Evolutionary conservation across 768 basidiomycete species (phyloP).

Genomic region (Pluteus cervinus): DNA sequence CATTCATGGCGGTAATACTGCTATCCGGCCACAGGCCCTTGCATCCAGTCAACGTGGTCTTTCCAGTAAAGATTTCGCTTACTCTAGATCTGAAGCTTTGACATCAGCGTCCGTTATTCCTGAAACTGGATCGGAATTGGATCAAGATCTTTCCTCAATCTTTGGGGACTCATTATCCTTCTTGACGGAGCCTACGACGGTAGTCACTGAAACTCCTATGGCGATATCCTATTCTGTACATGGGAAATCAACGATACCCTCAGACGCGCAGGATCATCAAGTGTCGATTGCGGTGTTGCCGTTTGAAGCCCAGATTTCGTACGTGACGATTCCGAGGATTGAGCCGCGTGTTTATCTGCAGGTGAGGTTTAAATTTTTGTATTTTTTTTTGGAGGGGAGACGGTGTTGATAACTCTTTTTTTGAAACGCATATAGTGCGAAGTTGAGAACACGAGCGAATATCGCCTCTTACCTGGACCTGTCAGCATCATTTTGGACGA

Average conservation of each 20-base stretch:
- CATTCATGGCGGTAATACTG: no score
- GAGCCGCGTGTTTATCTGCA: constrained; percentile 46
- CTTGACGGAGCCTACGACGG: constrained; percentile 29
- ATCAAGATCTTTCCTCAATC: constrained; percentile 24
- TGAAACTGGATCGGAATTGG: no score
- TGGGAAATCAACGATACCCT: constrained; percentile 45
- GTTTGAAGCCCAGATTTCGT: constrained; percentile 38
- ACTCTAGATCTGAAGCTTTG: no score
- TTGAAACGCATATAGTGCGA: constrained; percentile 26
- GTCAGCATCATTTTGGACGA: constrained; percentile 54
- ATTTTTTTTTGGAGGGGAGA: no score
- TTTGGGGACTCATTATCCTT: constrained; percentile 15
- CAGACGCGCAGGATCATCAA: constrained; percentile 48
- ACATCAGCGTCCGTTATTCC: no score
- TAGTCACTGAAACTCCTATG: constrained; percentile 48
- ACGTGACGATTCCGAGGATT: constrained; percentile 44
- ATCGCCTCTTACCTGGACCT: constrained; percentile 46
- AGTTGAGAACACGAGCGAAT: constrained; percentile 54
- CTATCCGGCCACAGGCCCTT: constrained; percentile 3
- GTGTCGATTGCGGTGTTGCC: constrained; percentile 44
- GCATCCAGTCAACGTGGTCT: neutral
- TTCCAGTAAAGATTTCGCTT: no score
- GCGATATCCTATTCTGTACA: constrained; percentile 48
- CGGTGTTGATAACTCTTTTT: neutral
- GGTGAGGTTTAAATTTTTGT: constrained; percentile 18